A percentile compares a stretch with the other conserved stretches of the same genome.
phyloP scores from a whole-genome alignment of 305 asterid genomes.

The Solanum chacoense region DNA sequence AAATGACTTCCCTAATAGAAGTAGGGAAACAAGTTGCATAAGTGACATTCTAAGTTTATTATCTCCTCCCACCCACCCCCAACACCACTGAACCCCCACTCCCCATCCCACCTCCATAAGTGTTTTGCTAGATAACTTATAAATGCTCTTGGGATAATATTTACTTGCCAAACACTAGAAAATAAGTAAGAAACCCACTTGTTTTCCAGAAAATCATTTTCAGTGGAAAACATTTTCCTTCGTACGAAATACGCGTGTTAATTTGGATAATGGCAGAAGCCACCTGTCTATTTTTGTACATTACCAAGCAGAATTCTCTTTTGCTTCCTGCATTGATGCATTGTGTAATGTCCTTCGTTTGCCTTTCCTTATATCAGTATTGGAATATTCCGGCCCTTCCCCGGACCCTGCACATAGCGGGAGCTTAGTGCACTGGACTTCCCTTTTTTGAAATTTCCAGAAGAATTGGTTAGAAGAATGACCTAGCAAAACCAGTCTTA shows the following conservation, averaged over 20 bases:
- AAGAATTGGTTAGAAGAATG: not conserved
- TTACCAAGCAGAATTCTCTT: not conserved
- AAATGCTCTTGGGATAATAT: not conserved
- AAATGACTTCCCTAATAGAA: not conserved
- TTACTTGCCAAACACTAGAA: not conserved
- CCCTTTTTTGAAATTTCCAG: not conserved
- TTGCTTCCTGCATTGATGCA: not conserved
- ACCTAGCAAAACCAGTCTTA: not conserved
- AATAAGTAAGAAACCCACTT: not conserved
- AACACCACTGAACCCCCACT: not conserved
- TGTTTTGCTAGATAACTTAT: not conserved
- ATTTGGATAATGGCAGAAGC: not conserved
- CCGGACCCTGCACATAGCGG: not conserved
- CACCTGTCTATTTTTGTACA: not conserved
- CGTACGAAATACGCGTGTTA: not conserved
- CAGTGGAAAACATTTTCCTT: not conserved
- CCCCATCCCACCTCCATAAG: not conserved
- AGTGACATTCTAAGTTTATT: not conserved
- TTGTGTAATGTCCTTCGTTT: not conserved
- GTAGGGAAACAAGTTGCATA: not conserved
- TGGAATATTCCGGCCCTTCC: not conserved
- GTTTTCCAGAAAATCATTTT: not conserved
- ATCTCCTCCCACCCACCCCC: not conserved
- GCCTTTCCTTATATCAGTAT: not conserved
- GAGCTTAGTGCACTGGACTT: not conserved